Evolutionary conservation across 345 rosid genomes (phyloP).

Genomic region (Sisymbrium altissimum): DNA sequence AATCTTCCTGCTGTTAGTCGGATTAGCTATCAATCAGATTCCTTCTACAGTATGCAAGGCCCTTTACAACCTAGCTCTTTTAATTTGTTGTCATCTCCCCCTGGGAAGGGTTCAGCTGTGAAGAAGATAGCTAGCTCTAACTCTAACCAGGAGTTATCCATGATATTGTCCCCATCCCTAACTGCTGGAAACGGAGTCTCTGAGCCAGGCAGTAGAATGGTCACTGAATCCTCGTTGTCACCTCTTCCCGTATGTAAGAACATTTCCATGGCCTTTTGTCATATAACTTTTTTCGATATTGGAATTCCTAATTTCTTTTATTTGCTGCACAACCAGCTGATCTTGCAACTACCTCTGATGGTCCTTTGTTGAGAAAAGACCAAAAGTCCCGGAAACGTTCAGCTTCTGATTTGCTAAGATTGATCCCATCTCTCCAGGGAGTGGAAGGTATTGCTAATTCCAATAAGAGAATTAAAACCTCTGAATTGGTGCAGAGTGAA

Average conservation of each 20-base stretch:
- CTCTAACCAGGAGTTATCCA: constrained; percentile 75
- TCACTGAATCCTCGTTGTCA: constrained; percentile 50
- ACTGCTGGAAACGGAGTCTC: constrained; percentile 41
- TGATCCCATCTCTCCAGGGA: constrained; percentile 77
- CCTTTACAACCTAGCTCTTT: constrained; percentile 50
- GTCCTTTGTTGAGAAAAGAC: constrained; percentile 42
- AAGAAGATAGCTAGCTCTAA: constrained; percentile 61
- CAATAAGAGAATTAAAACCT: constrained; percentile 52
- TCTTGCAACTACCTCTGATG: constrained; percentile 38
- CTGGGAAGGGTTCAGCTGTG: constrained; percentile 44
- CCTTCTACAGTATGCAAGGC: constrained; percentile 51
- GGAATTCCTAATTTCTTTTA: constrained; percentile 3
- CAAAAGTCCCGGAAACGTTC: constrained; percentile 61
- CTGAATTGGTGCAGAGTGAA: constrained; percentile 33
- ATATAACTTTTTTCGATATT: neutral
- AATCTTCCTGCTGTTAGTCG: constrained; percentile 8
- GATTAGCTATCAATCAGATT: constrained; percentile 54
- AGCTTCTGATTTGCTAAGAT: constrained; percentile 62
- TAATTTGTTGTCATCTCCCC: constrained; percentile 47
- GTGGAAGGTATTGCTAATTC: constrained; percentile 39
- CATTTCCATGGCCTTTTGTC: constrained; percentile 26
- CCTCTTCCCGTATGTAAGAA: constrained; percentile 82
- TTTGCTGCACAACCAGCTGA: constrained; percentile 61
- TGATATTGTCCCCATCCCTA: constrained; percentile 59
- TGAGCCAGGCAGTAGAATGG: constrained; percentile 43